These are phyloP conservation scores for Neocatenulostroma microsporum DNA, from an alignment of 2,329 filamentous ascomycete species.

Conservation along the genomic window DNA sequence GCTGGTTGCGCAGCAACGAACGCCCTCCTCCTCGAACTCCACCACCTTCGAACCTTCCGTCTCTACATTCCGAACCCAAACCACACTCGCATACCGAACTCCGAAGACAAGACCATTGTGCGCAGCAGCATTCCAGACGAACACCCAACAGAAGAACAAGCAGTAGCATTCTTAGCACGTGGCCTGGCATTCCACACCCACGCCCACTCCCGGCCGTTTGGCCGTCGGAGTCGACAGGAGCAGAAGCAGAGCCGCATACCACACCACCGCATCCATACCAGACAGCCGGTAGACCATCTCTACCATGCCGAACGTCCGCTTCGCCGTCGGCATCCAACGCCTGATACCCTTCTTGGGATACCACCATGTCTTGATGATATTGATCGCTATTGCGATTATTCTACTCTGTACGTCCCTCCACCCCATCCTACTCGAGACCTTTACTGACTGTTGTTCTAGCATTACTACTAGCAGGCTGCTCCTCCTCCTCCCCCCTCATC, in stretches of 20 bases:
- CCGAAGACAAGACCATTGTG: not conserved
- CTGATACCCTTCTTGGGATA: conserved; percentile 57
- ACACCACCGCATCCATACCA: conserved; percentile 11
- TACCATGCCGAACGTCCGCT: conserved; percentile 43
- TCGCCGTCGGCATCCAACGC: conserved; percentile 47
- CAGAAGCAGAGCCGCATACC: not conserved
- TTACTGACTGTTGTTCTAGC: conserved; percentile 45
- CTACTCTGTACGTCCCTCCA: conserved; percentile 70
- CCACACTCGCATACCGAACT: not conserved
- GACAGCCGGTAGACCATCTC: conserved; percentile 29
- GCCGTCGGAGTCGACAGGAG: conserved; percentile 10
- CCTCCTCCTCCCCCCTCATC: conserved; percentile 89
- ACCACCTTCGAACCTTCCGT: too few species aligned
- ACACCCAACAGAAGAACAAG: too few species aligned
- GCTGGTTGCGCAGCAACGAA: not conserved
- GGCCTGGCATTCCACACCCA: conserved; percentile 12
- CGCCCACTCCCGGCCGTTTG: conserved; percentile 13
- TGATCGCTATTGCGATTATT: conserved; percentile 90
- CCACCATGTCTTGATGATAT: conserved; percentile 91
- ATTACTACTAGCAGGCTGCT: conserved; percentile 87
- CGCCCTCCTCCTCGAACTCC: too few species aligned
- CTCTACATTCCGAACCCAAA: not conserved
- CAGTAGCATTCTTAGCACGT: too few species aligned
- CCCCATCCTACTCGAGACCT: not conserved
- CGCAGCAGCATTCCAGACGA: too few species aligned